Conservation (phyloP, 2,329 filamentous ascomycete genomes). For the Ceratocystis cubensis region DNA sequence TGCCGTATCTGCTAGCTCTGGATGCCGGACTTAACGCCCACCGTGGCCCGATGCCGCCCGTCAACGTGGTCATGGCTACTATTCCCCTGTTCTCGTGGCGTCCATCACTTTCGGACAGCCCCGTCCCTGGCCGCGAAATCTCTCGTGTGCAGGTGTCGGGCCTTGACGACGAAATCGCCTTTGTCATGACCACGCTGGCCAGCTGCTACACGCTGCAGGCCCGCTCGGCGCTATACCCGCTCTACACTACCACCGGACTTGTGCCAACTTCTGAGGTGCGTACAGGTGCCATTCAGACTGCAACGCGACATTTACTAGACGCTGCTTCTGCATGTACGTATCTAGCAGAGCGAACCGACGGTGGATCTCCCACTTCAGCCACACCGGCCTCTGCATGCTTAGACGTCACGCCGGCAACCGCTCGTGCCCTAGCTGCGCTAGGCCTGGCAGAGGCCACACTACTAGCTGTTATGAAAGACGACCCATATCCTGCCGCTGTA, state of each 20-base stretch:
- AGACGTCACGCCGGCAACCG: slow-evolving; percentile 41
- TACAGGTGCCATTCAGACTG: slow-evolving; percentile 54
- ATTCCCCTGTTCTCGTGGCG: slow-evolving; percentile 68
- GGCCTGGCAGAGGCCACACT: slow-evolving; percentile 80
- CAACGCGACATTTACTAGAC: slow-evolving; percentile 65
- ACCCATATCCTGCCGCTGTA: slow-evolving; percentile 75
- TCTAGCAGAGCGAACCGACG: slow-evolving; percentile 46
- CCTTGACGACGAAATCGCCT: slow-evolving; percentile 72
- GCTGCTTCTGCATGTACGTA: slow-evolving; percentile 68
- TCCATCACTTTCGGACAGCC: slow-evolving; percentile 56
- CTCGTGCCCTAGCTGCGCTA: slow-evolving; percentile 48
- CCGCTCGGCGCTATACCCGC: slow-evolving; percentile 55
- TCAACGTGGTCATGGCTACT: slow-evolving; percentile 13
- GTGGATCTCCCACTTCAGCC: slow-evolving; percentile 17
- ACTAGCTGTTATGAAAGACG: slow-evolving; percentile 82
- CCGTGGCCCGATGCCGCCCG: slow-evolving; percentile 12
- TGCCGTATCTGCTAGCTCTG: slow-evolving; percentile 71
- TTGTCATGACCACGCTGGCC: slow-evolving; percentile 63
- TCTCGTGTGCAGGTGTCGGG: slow-evolving; percentile 57
- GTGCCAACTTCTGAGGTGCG: slow-evolving; percentile 54
- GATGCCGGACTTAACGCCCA: slow-evolving; percentile 53
- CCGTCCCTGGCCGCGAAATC: slow-evolving; percentile 51
- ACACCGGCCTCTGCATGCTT: slow-evolving; percentile 34
- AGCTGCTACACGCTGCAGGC: slow-evolving; percentile 62
- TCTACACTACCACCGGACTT: slow-evolving; percentile 54